Conservation (phyloP, 225 moss, liverwort and hornwort genomes). For the Pseudisothecium myosuroides region DNA sequence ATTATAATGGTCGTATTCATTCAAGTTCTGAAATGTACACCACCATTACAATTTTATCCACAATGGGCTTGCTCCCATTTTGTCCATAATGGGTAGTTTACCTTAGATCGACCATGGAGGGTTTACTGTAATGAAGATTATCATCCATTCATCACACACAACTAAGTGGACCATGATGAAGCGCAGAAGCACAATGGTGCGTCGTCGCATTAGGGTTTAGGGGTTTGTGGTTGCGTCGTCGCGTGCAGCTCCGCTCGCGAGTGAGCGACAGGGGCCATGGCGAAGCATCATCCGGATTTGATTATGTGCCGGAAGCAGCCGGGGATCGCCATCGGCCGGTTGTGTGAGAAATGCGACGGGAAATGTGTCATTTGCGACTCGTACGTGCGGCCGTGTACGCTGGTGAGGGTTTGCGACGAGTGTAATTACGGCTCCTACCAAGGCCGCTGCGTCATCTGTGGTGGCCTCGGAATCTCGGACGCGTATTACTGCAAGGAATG, state of each 20-base stretch:
- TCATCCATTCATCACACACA: not conserved
- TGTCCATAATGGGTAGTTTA: too few species aligned
- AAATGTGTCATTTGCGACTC: slow-evolving; percentile 31
- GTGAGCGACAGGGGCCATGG: not conserved
- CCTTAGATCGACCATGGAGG: not conserved
- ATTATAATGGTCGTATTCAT: too few species aligned
- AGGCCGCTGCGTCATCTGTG: slow-evolving; percentile 32
- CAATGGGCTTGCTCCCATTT: too few species aligned
- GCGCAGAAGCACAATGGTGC: not conserved
- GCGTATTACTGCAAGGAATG: slow-evolving; percentile 40
- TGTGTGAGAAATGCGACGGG: slow-evolving; percentile 35
- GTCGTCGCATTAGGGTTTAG: not conserved
- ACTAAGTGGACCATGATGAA: not conserved
- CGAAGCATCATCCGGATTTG: slow-evolving; percentile 39
- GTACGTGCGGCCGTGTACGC: slow-evolving; percentile 40
- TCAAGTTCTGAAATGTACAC: too few species aligned
- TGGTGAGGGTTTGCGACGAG: slow-evolving; percentile 32
- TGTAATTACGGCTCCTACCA: slow-evolving; percentile 42
- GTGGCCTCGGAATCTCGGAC: slow-evolving; percentile 38
- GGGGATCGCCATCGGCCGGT: slow-evolving; percentile 30
- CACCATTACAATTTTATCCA: too few species aligned
- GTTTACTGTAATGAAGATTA: not conserved
- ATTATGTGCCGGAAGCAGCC: slow-evolving; percentile 45
- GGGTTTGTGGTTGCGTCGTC: not conserved
- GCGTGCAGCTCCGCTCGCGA: not conserved